phyloP scores from a whole-genome alignment of 1,284 basidiomycete species.

The Ceratobasidium sp. region DNA sequence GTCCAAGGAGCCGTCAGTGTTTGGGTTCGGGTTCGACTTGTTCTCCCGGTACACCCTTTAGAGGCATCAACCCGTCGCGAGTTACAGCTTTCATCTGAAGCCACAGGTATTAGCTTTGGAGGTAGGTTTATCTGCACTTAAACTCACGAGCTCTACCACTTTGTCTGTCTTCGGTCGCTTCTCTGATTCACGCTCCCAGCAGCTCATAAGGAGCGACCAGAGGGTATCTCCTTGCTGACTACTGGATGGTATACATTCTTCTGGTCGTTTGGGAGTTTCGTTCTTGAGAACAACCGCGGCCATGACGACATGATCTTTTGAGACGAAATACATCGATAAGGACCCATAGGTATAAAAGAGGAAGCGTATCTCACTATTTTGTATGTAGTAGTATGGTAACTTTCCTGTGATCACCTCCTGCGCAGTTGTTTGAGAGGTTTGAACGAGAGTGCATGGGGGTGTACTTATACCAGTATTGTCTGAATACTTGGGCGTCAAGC shows the following conservation, averaged over 20 bases:
- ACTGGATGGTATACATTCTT: neutral
- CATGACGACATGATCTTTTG: too few relatives aligned
- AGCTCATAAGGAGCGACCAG: conserved; percentile 9
- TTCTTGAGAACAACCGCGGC: neutral
- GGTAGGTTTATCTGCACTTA: too few relatives aligned
- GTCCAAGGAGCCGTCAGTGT: too few relatives aligned
- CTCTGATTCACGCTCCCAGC: conserved; percentile 4
- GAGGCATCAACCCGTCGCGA: too few relatives aligned
- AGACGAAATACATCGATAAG: too few relatives aligned
- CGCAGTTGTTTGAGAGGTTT: neutral
- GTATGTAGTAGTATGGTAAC: neutral
- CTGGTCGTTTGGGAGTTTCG: conserved; percentile 1
- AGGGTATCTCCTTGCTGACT: neutral
- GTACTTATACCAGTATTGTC: conserved; percentile 20
- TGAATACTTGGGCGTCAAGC: neutral
- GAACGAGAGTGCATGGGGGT: neutral
- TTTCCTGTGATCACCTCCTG: neutral
- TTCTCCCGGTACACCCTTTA: too few relatives aligned
- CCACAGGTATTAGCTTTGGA: too few relatives aligned
- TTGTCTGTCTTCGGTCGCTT: neutral
- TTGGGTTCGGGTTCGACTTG: too few relatives aligned
- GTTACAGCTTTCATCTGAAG: too few relatives aligned
- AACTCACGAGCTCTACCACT: too few relatives aligned
- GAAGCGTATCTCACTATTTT: neutral
- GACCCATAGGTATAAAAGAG: too few relatives aligned